Evolutionary conservation across 257 asterid genomes (phyloP), one percentile per base, ranked within the genome.

Genomic region (Scutellaria barbata): DNA sequence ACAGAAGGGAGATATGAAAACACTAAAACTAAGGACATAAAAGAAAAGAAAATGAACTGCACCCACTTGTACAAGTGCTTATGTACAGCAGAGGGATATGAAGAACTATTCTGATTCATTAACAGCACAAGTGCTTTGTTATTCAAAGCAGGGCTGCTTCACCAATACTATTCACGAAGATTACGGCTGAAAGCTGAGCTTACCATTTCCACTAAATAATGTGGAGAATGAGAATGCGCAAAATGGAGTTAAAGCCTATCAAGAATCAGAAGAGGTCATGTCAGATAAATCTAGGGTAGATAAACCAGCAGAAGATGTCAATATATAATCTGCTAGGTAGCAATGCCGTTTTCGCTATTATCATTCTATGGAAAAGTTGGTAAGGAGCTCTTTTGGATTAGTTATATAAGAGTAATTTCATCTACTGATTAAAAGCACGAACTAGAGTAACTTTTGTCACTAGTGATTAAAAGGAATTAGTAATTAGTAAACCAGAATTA

Each of bases 61-160:
- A 4, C 12, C 48, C 10, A 8, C 10, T 8, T 43, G 50, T 50
- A 46, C 41, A 25, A 7, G 37, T 20, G 18, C 69, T 66, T 54
- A 20, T 25, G 4, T 22, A 60, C 63, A 40, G 56, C n/a, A 22
- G 74, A 68, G 20, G 14, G 30, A 50, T 12, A 40, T 67, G 66
- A 60, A 71, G 45, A 69, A 8, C 43, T 54, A 47, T 66, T 48
- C 47, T 6, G 69, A 33, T 70, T 51, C n/a, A 12, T 59, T 42
- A 63, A 60, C 54, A 45, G 71, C 66, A 65, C 6, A 54, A 46
- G 30, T 51, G 72, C 52, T 58, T 61, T 45, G 35, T 30, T 52
- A 52, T 71, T 20, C 62, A 55, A 51, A 48, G 65, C 68, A 72
- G 63, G 7, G 47, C 55, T 42, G 14, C 37, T 41, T 6, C 65